Percentiles rank a stretch among this genome's conserved stretches.
Evolutionary conservation across 192 early-diverging fungal species (phyloP).

Genomic region (Coemansia sp.): DNA sequence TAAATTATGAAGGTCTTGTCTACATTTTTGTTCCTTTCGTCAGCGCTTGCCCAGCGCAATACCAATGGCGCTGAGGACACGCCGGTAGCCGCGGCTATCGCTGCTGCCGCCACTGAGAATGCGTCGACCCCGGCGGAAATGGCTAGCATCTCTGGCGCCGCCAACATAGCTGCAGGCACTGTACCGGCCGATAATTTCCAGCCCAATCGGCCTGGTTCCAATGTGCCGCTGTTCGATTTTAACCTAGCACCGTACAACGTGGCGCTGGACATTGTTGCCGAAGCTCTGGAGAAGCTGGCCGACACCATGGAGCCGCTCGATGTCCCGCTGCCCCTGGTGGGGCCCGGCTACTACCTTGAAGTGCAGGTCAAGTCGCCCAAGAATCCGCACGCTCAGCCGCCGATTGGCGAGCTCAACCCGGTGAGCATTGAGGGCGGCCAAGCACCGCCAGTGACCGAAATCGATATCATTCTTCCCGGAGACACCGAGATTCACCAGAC

Average conservation of each 20-base stretch:
- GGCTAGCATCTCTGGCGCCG: neutral
- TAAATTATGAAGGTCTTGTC: constrained; percentile 34
- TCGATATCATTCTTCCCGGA: constrained; percentile 50
- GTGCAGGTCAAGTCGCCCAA: constrained; percentile 48
- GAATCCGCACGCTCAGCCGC: constrained; percentile 12
- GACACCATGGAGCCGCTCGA: constrained; percentile 48
- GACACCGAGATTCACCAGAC: constrained; percentile 40
- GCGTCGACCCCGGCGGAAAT: neutral
- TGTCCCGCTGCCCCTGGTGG: constrained; percentile 41
- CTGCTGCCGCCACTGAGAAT: neutral
- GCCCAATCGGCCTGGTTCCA: constrained; percentile 1
- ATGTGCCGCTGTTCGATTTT: constrained; percentile 45
- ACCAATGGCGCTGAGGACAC: neutral
- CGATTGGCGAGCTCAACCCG: constrained; percentile 22
- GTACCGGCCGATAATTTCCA: neutral
- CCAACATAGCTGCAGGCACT: neutral
- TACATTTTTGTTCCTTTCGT: constrained; percentile 28
- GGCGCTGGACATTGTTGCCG: constrained; percentile 45
- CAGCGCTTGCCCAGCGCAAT: constrained; percentile 28
- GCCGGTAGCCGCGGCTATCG: neutral
- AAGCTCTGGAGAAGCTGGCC: constrained; percentile 43
- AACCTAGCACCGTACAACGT: constrained; percentile 46
- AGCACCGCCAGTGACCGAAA: constrained; percentile 36
- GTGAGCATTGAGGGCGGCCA: constrained; percentile 47
- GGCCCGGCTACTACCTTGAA: constrained; percentile 47